Conservation (phyloP, 2,329 filamentous ascomycete genomes). For the Metarhizium anisopliae region DNA sequence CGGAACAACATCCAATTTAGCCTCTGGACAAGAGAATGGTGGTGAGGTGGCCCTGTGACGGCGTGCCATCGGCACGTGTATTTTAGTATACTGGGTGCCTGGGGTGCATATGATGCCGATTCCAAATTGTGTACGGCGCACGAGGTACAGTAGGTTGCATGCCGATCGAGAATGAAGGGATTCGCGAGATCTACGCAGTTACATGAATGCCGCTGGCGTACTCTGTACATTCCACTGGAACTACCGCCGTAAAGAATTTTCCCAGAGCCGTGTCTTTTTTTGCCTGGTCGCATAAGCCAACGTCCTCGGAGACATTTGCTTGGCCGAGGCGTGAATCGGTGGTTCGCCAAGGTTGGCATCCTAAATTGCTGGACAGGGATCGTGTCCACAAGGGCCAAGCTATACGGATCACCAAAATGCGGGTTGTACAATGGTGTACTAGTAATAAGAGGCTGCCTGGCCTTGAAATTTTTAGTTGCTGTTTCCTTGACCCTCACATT, state of each 20-base stretch:
- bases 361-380: not conserved
- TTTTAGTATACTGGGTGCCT: not conserved
- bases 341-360: not conserved
- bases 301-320: too few species aligned
- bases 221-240: not conserved
- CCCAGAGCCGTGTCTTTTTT: not conserved
- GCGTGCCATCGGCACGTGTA: not conserved
- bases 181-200: too few species aligned
- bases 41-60: not conserved
- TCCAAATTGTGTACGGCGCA: not conserved
- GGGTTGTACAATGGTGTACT: too few species aligned
- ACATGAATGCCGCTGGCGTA: too few species aligned
- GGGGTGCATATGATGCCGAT: not conserved
- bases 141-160: not conserved
- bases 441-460: too few species aligned
- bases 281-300: not conserved
- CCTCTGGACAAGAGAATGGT: conserved; percentile 11
- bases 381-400: not conserved
- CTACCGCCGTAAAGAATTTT: not conserved
- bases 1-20: conserved; percentile 15
- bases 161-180: not conserved
- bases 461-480: too few species aligned
- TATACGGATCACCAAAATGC: not conserved
- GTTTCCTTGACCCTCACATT: not conserved
- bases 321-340: too few species aligned